These are phyloP conservation scores for Lanmaoa rubissima DNA, from an alignment of 768 basidiomycete species.

Conservation along the genomic window DNA sequence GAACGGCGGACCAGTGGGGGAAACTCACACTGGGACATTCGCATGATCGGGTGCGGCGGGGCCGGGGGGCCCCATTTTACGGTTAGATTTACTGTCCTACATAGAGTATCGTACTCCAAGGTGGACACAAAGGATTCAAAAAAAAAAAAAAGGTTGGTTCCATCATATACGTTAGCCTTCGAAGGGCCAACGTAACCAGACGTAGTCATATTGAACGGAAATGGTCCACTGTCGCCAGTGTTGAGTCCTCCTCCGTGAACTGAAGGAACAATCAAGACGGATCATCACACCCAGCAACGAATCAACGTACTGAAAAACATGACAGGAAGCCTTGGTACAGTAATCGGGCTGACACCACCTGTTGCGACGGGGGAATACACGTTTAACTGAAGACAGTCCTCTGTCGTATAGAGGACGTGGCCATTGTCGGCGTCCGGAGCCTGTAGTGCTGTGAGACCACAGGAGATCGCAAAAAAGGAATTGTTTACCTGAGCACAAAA, in stretches of 20 bases:
- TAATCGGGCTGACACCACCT: neutral
- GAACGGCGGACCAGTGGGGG: no score
- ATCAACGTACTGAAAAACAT: constrained; percentile 12
- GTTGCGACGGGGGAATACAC: constrained; percentile 8
- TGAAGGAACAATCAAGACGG: neutral
- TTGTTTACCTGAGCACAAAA: constrained; percentile 8
- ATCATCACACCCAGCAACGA: neutral
- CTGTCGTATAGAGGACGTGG: constrained; percentile 1
- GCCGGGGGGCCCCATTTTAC: no score
- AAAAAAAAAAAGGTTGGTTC: constrained; percentile 10
- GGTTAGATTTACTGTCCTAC: no score
- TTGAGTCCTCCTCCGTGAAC: constrained; percentile 14
- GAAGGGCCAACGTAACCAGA: constrained; percentile 6
- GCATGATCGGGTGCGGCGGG: no score
- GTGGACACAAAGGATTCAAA: no score
- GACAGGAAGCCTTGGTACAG: constrained; percentile 8
- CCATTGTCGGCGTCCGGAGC: constrained; percentile 13
- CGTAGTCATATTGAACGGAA: constrained; percentile 13
- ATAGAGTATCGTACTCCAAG: no score
- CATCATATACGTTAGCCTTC: constrained; percentile 10
- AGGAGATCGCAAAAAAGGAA: neutral
- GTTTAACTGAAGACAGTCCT: constrained; percentile 14
- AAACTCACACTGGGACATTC: no score
- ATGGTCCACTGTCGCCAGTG: constrained; percentile 9
- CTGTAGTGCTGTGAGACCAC: neutral